phyloP scores from a whole-genome alignment of 768 basidiomycete genomes.

The Hygrocybe punicea region DNA sequence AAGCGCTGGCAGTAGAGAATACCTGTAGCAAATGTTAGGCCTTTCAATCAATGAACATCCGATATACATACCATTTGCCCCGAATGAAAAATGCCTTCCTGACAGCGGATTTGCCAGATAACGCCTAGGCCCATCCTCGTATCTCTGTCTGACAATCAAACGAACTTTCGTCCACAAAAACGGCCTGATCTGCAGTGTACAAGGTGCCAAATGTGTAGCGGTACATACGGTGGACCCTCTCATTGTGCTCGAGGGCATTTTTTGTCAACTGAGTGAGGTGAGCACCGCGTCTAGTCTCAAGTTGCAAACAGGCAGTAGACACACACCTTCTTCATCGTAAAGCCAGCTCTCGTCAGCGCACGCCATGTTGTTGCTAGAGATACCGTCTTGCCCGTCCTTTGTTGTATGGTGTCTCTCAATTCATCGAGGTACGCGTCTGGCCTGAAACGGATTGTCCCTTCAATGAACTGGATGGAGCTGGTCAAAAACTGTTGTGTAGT shows the following conservation, averaged over 20 bases:
- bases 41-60: neutral
- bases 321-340: slow-evolving; percentile 19
- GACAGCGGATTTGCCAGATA: slow-evolving; percentile 17
- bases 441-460: slow-evolving; percentile 4
- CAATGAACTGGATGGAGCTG: slow-evolving; percentile 4
- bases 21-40: slow-evolving; percentile 15
- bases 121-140: slow-evolving; percentile 26
- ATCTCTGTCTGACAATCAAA: slow-evolving; percentile 26
- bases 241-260: slow-evolving; percentile 13
- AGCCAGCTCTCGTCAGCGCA: slow-evolving; percentile 15
- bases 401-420: slow-evolving; percentile 8
- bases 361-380: slow-evolving; percentile 15
- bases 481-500: neutral
- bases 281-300: too few species aligned
- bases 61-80: slow-evolving; percentile 20
- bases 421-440: slow-evolving; percentile 17
- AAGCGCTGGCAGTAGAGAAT: slow-evolving; percentile 36
- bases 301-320: neutral
- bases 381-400: slow-evolving; percentile 6
- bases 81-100: slow-evolving; percentile 25
- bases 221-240: slow-evolving; percentile 10
- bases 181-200: slow-evolving; percentile 23
- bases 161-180: slow-evolving; percentile 36
- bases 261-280: slow-evolving; percentile 8
- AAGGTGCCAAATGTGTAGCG: slow-evolving; percentile 6